These are phyloP conservation scores for Pseudogymnoascus sp. DNA, from an alignment of 2,329 filamentous ascomycete species.

Conservation along the genomic window DNA sequence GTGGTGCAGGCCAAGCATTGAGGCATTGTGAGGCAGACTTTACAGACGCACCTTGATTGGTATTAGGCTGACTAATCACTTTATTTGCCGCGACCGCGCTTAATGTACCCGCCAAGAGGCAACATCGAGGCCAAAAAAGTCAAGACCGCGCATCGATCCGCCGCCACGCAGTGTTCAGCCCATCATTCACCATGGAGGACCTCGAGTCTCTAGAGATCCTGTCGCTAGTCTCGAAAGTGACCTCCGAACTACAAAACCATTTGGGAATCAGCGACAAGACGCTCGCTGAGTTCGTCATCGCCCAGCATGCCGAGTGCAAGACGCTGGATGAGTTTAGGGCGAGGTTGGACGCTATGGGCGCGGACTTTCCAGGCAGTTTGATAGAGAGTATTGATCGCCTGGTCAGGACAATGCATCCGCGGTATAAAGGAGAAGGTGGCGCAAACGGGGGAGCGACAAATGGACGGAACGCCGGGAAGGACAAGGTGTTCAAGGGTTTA, in stretches of 20 bases:
- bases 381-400: conserved; percentile 87
- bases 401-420: conserved; percentile 83
- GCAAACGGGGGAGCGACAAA: conserved; percentile 32
- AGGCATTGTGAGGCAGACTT: too few relatives aligned
- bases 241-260: conserved; percentile 90
- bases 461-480: conserved; percentile 58
- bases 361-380: conserved; percentile 76
- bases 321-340: conserved; percentile 66
- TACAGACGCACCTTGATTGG: not conserved
- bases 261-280: conserved; percentile 88
- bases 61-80: not conserved
- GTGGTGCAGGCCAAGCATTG: too few relatives aligned
- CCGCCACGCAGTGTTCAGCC: not conserved
- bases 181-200: conserved; percentile 41
- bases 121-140: not conserved
- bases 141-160: not conserved
- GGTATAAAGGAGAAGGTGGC: conserved; percentile 58
- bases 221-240: conserved; percentile 89
- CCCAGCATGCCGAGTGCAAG: conserved; percentile 71
- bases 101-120: not conserved
- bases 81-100: not conserved
- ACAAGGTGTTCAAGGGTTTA: conserved; percentile 83
- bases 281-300: conserved; percentile 92
- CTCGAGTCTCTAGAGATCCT: conserved; percentile 85
- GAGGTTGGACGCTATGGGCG: conserved; percentile 67